These are phyloP conservation scores for Phytophthora constricta DNA, from an alignment of 352 stramenopile species.

Conservation along the genomic window DNA sequence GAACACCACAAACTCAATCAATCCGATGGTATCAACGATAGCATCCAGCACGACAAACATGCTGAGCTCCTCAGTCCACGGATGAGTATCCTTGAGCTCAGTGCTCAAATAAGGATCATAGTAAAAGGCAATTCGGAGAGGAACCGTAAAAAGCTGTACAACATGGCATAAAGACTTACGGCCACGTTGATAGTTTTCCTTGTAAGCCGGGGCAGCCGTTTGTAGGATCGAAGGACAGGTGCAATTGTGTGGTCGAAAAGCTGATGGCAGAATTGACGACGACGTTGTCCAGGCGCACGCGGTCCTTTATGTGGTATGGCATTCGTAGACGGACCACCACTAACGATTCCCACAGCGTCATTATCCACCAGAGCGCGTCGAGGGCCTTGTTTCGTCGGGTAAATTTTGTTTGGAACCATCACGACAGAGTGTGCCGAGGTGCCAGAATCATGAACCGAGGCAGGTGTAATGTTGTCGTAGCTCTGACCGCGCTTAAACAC, in stretches of 20 bases:
- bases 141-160: slow-evolving; percentile 34
- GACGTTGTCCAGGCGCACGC: neutral
- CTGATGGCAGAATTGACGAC: neutral
- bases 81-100: neutral
- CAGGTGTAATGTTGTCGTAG: neutral
- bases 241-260: neutral
- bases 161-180: slow-evolving; percentile 16
- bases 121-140: slow-evolving; percentile 31
- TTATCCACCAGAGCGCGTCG: neutral
- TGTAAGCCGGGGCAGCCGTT: slow-evolving; percentile 17
- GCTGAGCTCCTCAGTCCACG: slow-evolving; percentile 54
- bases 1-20: slow-evolving; percentile 53
- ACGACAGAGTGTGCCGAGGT: neutral
- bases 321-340: neutral
- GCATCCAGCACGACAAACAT: slow-evolving; percentile 48
- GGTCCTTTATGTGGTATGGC: neutral
- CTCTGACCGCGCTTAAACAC: neutral
- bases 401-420: neutral
- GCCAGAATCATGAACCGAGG: neutral
- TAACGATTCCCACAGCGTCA: neutral
- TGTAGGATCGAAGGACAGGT: slow-evolving; percentile 12
- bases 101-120: slow-evolving; percentile 10
- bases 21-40: slow-evolving; percentile 49
- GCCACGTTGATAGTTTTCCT: slow-evolving; percentile 18
- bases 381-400: neutral